These are phyloP conservation scores for Coemansia sp. DNA, from an alignment of 192 early-diverging fungal species.

Conservation along the genomic window DNA sequence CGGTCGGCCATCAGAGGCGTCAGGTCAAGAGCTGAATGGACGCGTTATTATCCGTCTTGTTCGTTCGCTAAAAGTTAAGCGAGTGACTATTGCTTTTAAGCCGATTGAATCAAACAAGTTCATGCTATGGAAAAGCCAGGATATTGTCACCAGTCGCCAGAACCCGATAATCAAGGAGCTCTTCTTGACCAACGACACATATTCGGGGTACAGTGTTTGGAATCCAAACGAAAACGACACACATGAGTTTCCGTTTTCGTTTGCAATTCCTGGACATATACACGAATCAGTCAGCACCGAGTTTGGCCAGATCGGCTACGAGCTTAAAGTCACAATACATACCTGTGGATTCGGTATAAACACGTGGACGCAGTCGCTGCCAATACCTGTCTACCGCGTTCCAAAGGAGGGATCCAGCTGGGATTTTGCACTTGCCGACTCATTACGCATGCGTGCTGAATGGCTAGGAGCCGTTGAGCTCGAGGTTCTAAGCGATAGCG, in stretches of 20 bases:
- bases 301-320: conserved; percentile 32
- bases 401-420: conserved; percentile 21
- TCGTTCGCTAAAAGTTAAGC: conserved; percentile 31
- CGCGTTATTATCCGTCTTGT: conserved; percentile 33
- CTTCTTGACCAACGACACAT: conserved; percentile 16
- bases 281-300: conserved; percentile 33
- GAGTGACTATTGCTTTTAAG: conserved; percentile 19
- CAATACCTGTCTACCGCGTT: conserved; percentile 32
- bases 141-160: conserved; percentile 2
- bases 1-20: conserved; percentile 29
- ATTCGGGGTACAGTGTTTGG: conserved; percentile 20
- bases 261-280: conserved; percentile 28
- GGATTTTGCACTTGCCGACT: conserved; percentile 13
- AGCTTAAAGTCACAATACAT: conserved; percentile 31
- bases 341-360: conserved; percentile 45
- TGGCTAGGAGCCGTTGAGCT: conserved; percentile 45
- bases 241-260: conserved; percentile 35
- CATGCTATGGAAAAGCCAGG: conserved; percentile 2
- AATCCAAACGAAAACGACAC: not conserved
- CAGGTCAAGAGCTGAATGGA: conserved; percentile 24
- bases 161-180: conserved; percentile 14
- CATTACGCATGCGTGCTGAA: conserved; percentile 33
- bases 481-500: conserved; percentile 24
- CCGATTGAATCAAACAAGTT: not conserved
- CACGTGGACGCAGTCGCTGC: conserved; percentile 30